A percentile compares a stretch with the other conserved stretches of the same genome.
These are phyloP conservation scores for Epithemia pelagica DNA, from an alignment of 108 stramenopile genomes.

Conservation along the genomic window DNA sequence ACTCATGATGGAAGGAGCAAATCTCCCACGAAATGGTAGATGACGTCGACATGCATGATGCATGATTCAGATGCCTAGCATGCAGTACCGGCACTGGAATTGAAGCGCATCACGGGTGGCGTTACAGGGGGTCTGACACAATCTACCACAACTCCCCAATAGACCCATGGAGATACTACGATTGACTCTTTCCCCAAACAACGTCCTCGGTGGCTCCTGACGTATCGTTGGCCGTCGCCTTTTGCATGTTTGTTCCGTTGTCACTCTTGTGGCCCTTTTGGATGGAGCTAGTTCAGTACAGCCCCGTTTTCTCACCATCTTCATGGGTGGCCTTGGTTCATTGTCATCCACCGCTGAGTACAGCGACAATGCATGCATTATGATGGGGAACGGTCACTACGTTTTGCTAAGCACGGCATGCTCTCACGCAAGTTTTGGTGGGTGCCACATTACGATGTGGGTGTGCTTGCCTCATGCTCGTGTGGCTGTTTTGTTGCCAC, in stretches of 20 bases:
- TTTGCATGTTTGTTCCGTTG: constrained; percentile 48
- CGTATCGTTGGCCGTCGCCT: constrained; percentile 45
- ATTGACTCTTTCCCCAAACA: background rate
- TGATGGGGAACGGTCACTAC: constrained; percentile 31
- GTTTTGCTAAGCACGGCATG: constrained; percentile 39
- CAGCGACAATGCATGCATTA: constrained; percentile 30
- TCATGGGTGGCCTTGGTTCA: background rate
- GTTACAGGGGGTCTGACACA: too few species aligned
- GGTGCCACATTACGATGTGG: constrained; percentile 32
- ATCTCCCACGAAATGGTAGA: too few species aligned
- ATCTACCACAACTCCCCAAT: background rate
- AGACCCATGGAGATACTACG: background rate
- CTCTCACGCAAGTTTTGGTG: constrained; percentile 40
- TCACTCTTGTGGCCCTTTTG: constrained; percentile 20
- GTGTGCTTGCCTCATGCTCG: constrained; percentile 26
- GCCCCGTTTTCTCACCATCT: background rate
- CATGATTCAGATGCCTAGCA: background rate
- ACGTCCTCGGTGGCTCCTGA: constrained; percentile 36
- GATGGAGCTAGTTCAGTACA: background rate
- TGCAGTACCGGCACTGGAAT: background rate
- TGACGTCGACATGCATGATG: too few species aligned
- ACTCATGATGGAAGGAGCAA: background rate
- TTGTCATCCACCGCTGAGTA: constrained; percentile 17
- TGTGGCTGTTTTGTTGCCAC: constrained; percentile 29
- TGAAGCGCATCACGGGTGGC: background rate